Conservation (phyloP, 2,329 filamentous ascomycete genomes). For the Beauveria asiatica region DNA sequence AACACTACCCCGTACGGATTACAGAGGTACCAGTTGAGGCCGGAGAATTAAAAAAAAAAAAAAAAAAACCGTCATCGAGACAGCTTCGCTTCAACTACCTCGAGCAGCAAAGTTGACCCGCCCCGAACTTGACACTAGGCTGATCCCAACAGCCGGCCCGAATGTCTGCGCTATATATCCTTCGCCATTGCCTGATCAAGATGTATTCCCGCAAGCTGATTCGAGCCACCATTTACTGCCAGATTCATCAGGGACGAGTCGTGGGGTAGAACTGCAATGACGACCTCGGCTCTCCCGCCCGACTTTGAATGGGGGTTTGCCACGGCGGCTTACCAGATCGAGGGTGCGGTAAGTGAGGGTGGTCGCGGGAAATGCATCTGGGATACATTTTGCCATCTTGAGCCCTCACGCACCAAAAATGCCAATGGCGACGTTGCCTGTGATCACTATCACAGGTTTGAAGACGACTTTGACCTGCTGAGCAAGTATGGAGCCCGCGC, state of each 20-base stretch:
- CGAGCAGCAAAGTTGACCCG: not conserved
- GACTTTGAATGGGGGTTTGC: conserved; percentile 34
- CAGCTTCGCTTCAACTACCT: not conserved
- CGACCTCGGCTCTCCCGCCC: conserved; percentile 19
- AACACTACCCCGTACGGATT: too few species aligned
- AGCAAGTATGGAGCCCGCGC: conserved; percentile 48
- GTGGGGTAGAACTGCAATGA: not conserved
- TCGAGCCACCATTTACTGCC: not conserved
- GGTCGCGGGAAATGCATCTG: conserved; percentile 35
- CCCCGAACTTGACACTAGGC: not conserved
- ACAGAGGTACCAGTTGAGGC: too few species aligned
- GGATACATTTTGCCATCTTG: conserved; percentile 33
- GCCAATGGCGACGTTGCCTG: conserved; percentile 39
- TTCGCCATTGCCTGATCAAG: not conserved
- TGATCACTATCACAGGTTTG: conserved; percentile 32
- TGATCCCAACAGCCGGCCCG: not conserved
- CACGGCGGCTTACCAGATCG: conserved; percentile 36
- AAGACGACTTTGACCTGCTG: conserved; percentile 51
- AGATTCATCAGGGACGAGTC: not conserved
- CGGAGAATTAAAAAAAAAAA: not conserved
- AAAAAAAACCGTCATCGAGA: not conserved
- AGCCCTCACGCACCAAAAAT: conserved; percentile 30
- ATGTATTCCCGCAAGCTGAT: not conserved
- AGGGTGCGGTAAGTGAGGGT: conserved; percentile 32
- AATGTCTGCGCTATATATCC: not conserved